These are phyloP conservation scores for Claviceps sp. DNA, from an alignment of 2,329 filamentous ascomycete genomes.

Conservation along the genomic window DNA sequence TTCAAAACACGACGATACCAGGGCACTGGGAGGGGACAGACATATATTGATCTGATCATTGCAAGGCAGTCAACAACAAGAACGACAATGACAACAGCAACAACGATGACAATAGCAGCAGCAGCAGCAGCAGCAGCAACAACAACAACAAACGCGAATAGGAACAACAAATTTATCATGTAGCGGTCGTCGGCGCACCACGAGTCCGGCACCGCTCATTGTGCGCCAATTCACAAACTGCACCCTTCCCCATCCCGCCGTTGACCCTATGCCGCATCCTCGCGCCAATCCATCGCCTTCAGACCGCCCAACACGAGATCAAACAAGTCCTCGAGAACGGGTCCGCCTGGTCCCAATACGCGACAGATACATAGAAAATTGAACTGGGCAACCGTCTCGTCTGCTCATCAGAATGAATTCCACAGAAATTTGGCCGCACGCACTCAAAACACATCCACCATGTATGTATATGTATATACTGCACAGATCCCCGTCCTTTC, in stretches of 20 bases:
- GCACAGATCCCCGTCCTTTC: background rate
- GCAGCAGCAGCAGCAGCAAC: slow-evolving; percentile 26
- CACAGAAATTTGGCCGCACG: background rate
- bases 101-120: slow-evolving; percentile 18
- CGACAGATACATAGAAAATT: slow-evolving; percentile 21
- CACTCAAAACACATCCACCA: slow-evolving; percentile 1
- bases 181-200: slow-evolving; percentile 28
- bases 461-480: background rate
- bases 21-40: background rate
- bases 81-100: slow-evolving; percentile 22
- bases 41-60: slow-evolving; percentile 3
- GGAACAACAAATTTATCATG: slow-evolving; percentile 32
- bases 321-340: slow-evolving; percentile 18
- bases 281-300: slow-evolving; percentile 18
- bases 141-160: slow-evolving; percentile 16
- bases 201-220: slow-evolving; percentile 17
- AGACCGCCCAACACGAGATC: slow-evolving; percentile 13
- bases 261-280: slow-evolving; percentile 10
- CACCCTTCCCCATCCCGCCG: slow-evolving; percentile 4
- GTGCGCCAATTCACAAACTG: slow-evolving; percentile 11
- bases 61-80: slow-evolving; percentile 21
- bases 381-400: slow-evolving; percentile 7
- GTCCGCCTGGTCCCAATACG: slow-evolving; percentile 16
- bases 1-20: background rate
- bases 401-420: slow-evolving; percentile 1